A percentile compares a stretch with the other conserved stretches of the same genome.
phyloP scores from a whole-genome alignment of 2,329 filamentous ascomycete genomes.

The Arthrobotrys sinensis region DNA sequence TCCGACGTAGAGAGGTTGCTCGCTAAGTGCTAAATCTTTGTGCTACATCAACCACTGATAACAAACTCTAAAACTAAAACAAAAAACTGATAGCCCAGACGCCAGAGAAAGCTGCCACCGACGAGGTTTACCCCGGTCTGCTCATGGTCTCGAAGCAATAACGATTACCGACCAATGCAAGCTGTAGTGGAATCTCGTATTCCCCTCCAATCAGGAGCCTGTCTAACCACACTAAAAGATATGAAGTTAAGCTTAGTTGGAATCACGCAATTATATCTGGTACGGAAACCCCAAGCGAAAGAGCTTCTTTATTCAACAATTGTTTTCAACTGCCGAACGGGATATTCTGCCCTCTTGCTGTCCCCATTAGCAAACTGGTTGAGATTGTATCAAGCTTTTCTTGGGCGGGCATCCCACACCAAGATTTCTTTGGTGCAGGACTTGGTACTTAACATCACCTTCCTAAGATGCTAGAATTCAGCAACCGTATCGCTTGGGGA shows the following conservation, averaged over 20 bases:
- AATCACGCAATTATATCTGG: constrained; percentile 5
- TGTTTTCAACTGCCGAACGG: constrained; percentile 19
- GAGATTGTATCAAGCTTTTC: constrained; percentile 9
- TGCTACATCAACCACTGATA: constrained; percentile 30
- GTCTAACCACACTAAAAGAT: constrained; percentile 39
- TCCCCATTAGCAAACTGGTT: background rate
- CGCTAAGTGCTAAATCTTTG: constrained; percentile 19
- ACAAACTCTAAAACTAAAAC: too few species aligned
- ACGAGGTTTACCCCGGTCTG: background rate
- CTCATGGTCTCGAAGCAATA: background rate
- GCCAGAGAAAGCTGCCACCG: too few species aligned
- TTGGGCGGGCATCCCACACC: background rate
- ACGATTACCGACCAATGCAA: constrained; percentile 21
- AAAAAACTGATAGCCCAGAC: constrained; percentile 2
- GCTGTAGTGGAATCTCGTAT: constrained; percentile 2
- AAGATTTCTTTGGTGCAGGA: background rate
- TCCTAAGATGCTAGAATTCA: background rate
- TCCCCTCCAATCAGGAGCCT: constrained; percentile 35
- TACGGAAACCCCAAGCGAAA: background rate
- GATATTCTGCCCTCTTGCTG: background rate
- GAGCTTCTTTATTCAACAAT: background rate
- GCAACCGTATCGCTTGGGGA: constrained; percentile 12
- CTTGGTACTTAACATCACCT: background rate
- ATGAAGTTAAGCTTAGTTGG: background rate
- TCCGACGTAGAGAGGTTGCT: background rate